A percentile compares a stretch with the other conserved stretches of the same genome.
These are phyloP conservation scores for Platanthera guangdongensis DNA, from an alignment of 106 monocot species.

Conservation along the genomic window DNA sequence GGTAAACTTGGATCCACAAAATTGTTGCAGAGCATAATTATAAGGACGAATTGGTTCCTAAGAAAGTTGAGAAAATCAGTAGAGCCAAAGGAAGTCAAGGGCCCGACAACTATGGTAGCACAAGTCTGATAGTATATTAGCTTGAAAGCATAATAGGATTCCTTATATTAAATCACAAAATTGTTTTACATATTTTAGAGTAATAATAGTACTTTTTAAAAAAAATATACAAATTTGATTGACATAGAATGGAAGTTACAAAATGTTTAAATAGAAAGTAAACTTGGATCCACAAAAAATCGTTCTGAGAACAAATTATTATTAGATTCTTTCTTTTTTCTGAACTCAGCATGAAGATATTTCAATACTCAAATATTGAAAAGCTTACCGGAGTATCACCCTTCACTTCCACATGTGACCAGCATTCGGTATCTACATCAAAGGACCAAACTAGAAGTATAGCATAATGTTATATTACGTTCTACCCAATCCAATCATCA, in stretches of 20 bases:
- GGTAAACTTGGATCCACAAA: not conserved
- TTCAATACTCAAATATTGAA: not conserved
- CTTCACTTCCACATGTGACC: slow-evolving; percentile 84
- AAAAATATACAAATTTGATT: not conserved
- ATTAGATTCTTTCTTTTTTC: not conserved
- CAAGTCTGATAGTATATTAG: too few relatives aligned
- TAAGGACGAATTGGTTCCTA: too few relatives aligned
- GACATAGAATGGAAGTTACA: not conserved
- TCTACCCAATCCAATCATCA: not conserved
- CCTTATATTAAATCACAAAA: too few relatives aligned
- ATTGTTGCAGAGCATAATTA: too few relatives aligned
- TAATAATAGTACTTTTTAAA: too few relatives aligned
- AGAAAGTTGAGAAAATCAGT: too few relatives aligned
- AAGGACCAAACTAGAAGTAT: slow-evolving; percentile 72
- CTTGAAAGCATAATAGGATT: too few relatives aligned
- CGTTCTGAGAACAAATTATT: not conserved
- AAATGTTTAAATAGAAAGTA: not conserved
- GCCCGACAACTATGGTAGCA: too few relatives aligned
- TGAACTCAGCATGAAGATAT: not conserved
- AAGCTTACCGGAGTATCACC: slow-evolving; percentile 83
- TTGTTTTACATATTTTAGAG: too few relatives aligned
- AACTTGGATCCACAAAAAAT: not conserved
- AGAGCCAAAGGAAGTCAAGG: too few relatives aligned
- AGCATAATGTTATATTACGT: not conserved
- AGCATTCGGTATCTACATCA: slow-evolving; percentile 71